Base-by-base conservation (phyloP, 2,329 filamentous ascomycete species). In the Neopestalotiopsis clavispora region DNA sequence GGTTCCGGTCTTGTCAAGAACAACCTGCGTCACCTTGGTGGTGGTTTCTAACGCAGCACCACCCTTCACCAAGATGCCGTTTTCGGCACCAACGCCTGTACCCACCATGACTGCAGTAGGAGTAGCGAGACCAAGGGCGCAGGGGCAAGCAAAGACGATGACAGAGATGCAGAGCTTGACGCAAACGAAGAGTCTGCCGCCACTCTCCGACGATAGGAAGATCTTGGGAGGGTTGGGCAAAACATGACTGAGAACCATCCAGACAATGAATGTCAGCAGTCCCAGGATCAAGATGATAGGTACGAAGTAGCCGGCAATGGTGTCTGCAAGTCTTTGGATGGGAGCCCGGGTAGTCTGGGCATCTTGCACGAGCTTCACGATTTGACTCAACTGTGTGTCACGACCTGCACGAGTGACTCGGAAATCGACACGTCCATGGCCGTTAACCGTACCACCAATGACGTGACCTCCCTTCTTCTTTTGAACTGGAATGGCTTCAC, bases 61-160 rank as follows among this genome's bases (percentile, higher is more conserved):
- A 67, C 96, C 95, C 82, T 99, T 99, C 79, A 98, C 94, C n/a
- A 99, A 85, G 74, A 99, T 99, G 30, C 96, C 96, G 74, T 97
- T 92, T 80, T 98, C 93, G 2, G 96, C 96, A 65, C 96, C 96
- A 40, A 98, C 91, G 69, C 96, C 96, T n/a, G 96, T 98, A 58
- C 96, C 96, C 38, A 99, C 96, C 96, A 99, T 98, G 78, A 99
- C 95, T 2, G 96, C 96, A 0, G 96, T 99, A 2, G 96, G 96
- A 1, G 96, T 98, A 30, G 94, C 95, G 20, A 99, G 87, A 68
- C 96, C 96, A n/a, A 99, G 89, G 1, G 96, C 96, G 78, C 96
- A 99, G 20, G 96, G 96, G 77, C 96, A 99, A 4, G 96, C 96
- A 79, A 99, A 98, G 23, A 98, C 96, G 77, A 99, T 97, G 73